Conservation (phyloP, 129 eudicot species). For the Flaveria robusta region DNA sequence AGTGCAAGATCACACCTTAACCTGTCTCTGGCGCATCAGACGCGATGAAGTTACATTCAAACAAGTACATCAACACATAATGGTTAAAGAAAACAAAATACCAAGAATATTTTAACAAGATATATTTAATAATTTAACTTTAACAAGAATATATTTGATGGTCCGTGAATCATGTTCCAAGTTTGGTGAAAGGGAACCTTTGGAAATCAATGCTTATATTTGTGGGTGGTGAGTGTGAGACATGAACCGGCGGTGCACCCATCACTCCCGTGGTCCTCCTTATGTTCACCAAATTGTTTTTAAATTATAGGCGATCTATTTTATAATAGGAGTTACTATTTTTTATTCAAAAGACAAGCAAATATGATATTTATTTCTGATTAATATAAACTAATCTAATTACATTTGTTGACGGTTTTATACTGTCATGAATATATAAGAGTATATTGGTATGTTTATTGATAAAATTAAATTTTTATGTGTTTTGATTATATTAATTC, state of each 20-base stretch:
- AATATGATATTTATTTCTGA: too few species aligned
- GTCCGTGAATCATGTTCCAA: slow-evolving; percentile 14
- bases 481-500: too few species aligned
- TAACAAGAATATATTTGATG: slow-evolving; percentile 2
- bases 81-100: not conserved
- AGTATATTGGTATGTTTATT: too few species aligned
- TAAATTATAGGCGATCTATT: not conserved
- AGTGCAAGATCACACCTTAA: too few species aligned
- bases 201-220: slow-evolving; percentile 1
- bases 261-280: slow-evolving; percentile 16
- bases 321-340: not conserved
- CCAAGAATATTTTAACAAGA: not conserved
- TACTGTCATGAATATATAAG: too few species aligned
- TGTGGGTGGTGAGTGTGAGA: slow-evolving; percentile 1
- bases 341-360: not conserved
- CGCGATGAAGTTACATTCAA: not conserved
- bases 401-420: too few species aligned
- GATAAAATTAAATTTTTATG: too few species aligned
- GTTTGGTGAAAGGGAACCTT: slow-evolving; percentile 14
- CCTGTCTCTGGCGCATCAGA: too few species aligned
- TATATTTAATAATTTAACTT: too few species aligned
- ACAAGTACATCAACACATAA: not conserved
- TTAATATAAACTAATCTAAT: too few species aligned
- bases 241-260: slow-evolving; percentile 15
- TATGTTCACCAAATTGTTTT: not conserved